Conservation (phyloP, 352 stramenopile species). For the Phytophthora litchii region DNA sequence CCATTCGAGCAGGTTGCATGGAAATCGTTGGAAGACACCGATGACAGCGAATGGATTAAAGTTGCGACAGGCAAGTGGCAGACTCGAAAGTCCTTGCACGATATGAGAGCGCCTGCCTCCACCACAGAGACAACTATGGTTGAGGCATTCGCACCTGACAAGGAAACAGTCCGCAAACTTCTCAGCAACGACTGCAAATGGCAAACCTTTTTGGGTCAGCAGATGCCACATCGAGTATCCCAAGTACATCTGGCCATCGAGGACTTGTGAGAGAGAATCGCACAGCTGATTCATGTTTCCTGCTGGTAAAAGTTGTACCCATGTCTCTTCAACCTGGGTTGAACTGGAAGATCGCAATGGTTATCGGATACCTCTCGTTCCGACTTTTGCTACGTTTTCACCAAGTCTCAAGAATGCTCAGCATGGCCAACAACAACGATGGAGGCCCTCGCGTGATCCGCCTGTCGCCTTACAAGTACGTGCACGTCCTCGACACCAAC, state of each 20-base stretch:
- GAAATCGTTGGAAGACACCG: conserved; percentile 10
- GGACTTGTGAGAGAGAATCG: conserved; percentile 26
- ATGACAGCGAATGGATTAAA: conserved; percentile 27
- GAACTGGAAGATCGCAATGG: conserved; percentile 15
- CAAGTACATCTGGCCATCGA: conserved; percentile 36
- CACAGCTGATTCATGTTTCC: too few species aligned
- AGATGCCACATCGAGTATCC: conserved; percentile 13
- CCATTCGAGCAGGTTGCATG: not conserved
- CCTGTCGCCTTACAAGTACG: conserved; percentile 82
- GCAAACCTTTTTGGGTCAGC: conserved; percentile 26
- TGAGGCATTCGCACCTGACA: conserved; percentile 23
- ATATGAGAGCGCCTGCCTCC: not conserved
- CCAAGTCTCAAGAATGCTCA: conserved; percentile 13
- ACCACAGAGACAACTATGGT: conserved; percentile 11
- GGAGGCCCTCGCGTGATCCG: conserved; percentile 73
- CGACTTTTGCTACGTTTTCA: conserved; percentile 5
- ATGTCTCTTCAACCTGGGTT: conserved; percentile 20
- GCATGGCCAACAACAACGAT: conserved; percentile 29
- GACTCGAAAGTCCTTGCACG: conserved; percentile 11
- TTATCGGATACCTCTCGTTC: conserved; percentile 19
- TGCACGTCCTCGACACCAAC: conserved; percentile 87
- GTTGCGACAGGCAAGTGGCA: conserved; percentile 32
- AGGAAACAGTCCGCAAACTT: conserved; percentile 25
- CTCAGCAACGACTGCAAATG: conserved; percentile 42
- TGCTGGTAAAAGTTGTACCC: conserved; percentile 11